phyloP scores from a whole-genome alignment of 495 filamentous ascomycete genomes.

The Tuber microsphaerosporum region DNA sequence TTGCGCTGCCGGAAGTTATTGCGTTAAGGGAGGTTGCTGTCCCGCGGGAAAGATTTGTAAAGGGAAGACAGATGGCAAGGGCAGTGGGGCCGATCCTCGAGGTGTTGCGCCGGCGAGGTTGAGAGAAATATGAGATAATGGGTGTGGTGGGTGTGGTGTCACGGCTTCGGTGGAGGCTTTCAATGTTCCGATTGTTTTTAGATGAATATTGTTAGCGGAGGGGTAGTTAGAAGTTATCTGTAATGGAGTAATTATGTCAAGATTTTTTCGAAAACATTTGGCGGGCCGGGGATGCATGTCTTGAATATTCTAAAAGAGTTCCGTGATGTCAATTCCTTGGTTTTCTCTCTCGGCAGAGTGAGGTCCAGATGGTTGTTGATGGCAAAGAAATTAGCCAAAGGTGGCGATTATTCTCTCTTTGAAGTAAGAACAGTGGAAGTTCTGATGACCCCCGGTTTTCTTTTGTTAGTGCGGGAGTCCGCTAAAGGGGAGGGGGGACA shows the following conservation, averaged over 20 bases:
- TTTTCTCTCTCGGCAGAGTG: background rate
- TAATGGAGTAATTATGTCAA: background rate
- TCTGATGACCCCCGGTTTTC: too few species aligned
- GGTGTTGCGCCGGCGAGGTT: slow-evolving; percentile 16
- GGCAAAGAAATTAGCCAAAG: background rate
- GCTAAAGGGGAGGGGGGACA: too few species aligned
- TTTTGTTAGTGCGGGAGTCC: too few species aligned
- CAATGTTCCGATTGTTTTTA: background rate
- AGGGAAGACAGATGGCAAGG: slow-evolving; percentile 26
- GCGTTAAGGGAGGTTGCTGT: slow-evolving; percentile 33
- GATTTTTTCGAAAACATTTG: background rate
- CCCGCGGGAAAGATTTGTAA: slow-evolving; percentile 27
- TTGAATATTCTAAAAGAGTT: background rate
- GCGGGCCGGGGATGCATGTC: background rate
- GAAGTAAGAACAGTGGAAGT: too few species aligned
- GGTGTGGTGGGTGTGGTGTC: background rate
- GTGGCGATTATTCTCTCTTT: background rate
- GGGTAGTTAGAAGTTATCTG: background rate
- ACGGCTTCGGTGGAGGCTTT: background rate
- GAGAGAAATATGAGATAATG: background rate
- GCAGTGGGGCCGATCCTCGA: slow-evolving; percentile 20
- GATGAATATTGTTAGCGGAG: background rate
- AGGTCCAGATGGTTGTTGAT: background rate
- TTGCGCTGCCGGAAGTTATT: slow-evolving; percentile 26
- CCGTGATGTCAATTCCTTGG: background rate